These are phyloP conservation scores for Torrubiellomyces zombiae DNA, from an alignment of 2,329 filamentous ascomycete species.

Conservation along the genomic window DNA sequence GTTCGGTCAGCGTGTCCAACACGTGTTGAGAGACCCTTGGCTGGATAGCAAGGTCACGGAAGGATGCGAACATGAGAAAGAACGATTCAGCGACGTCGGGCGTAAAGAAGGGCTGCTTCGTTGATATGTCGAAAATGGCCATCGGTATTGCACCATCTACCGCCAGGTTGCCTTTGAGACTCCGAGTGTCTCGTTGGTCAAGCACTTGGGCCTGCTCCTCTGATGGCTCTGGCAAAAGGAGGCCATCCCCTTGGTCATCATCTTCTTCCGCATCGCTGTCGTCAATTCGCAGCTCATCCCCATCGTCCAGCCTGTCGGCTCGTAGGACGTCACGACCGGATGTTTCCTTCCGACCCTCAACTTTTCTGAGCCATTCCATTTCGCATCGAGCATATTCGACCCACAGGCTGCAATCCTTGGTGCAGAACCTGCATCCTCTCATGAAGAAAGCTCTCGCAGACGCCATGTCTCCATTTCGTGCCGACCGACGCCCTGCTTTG, in stretches of 20 bases:
- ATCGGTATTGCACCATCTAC: conserved; percentile 86
- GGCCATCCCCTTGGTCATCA: conserved; percentile 24
- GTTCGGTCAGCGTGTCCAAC: conserved; percentile 42
- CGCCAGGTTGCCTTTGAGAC: conserved; percentile 60
- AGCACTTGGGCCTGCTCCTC: conserved; percentile 25
- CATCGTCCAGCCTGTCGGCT: conserved; percentile 31
- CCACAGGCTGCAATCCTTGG: conserved; percentile 58
- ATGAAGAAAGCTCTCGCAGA: conserved; percentile 74
- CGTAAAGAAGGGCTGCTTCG: conserved; percentile 58
- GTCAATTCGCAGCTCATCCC: conserved; percentile 25
- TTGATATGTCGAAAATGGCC: conserved; percentile 76
- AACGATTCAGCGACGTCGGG: conserved; percentile 54
- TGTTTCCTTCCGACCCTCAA: conserved; percentile 54
- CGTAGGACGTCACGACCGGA: conserved; percentile 21
- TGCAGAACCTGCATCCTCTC: conserved; percentile 80
- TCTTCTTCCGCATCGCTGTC: conserved; percentile 30
- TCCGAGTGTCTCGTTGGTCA: conserved; percentile 25
- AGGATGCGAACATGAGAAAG: conserved; percentile 62
- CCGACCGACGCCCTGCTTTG: conserved; percentile 62
- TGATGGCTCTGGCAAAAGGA: conserved; percentile 28
- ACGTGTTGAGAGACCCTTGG: conserved; percentile 57
- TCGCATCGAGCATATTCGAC: conserved; percentile 81
- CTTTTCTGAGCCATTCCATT: conserved; percentile 77
- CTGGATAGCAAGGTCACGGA: conserved; percentile 48
- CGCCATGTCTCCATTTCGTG: conserved; percentile 72